These are phyloP conservation scores for Nakataea oryzae DNA, from an alignment of 2,329 filamentous ascomycete genomes.

Conservation along the genomic window DNA sequence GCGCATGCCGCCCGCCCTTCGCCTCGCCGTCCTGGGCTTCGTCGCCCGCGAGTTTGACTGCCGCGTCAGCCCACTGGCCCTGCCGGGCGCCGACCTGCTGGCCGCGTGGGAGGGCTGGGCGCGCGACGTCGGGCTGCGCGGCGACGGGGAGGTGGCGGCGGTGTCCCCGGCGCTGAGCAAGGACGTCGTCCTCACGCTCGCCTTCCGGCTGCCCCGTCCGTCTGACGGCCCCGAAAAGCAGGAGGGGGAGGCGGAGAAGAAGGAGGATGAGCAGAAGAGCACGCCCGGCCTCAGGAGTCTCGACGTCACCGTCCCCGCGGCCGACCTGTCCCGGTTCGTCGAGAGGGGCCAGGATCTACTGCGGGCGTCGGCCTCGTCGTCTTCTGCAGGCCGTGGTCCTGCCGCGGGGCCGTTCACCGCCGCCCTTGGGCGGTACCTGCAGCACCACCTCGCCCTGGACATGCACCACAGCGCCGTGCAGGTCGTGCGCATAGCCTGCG, in stretches of 20 bases:
- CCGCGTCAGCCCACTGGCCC: constrained; percentile 35
- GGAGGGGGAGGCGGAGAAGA: neutral
- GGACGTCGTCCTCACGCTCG: constrained; percentile 40
- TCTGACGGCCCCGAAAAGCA: neutral
- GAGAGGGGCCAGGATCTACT: constrained; percentile 23
- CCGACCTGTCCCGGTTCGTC: constrained; percentile 35
- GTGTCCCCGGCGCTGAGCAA: constrained; percentile 18
- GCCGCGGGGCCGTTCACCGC: constrained; percentile 34
- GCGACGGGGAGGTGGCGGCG: constrained; percentile 11
- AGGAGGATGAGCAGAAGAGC: constrained; percentile 2
- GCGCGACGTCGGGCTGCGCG: neutral
- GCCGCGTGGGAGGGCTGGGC: constrained; percentile 6
- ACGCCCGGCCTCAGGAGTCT: constrained; percentile 29
- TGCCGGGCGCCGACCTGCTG: constrained; percentile 40
- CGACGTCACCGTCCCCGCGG: constrained; percentile 39
- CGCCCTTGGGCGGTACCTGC: constrained; percentile 37
- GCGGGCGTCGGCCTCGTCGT: neutral
- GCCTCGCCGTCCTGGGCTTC: constrained; percentile 37
- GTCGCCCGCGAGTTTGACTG: constrained; percentile 45
- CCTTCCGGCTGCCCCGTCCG: constrained; percentile 33
- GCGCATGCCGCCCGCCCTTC: constrained; percentile 43
- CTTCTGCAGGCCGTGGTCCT: neutral
- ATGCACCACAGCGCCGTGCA: constrained; percentile 44
- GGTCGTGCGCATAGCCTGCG: constrained; percentile 42
- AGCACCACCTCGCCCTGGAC: constrained; percentile 42